Conservation (phyloP, 768 basidiomycete genomes). For the Lactarius pseudohatsudake region DNA sequence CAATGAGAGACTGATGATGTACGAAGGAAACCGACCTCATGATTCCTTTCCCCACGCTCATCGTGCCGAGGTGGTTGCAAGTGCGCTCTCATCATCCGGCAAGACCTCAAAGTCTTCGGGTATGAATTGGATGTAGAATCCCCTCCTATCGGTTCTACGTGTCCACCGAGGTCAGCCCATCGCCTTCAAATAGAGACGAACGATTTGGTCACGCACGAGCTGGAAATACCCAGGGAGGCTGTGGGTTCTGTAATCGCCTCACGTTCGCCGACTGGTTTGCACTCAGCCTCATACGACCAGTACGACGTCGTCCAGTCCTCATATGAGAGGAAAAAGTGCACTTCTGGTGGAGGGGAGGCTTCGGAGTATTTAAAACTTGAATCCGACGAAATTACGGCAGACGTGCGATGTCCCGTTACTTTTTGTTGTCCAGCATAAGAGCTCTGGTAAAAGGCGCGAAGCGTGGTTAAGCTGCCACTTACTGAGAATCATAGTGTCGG, state of each 20-base stretch:
- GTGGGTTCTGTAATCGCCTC: conserved; percentile 10
- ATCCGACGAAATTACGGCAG: conserved; percentile 10
- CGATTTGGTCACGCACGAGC: neutral
- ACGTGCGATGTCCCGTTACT: conserved; percentile 22
- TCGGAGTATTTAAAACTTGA: neutral
- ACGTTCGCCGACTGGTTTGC: conserved; percentile 1
- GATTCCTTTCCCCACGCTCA: neutral
- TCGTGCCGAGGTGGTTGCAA: neutral
- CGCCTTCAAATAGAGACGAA: neutral
- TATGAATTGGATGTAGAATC: conserved; percentile 22
- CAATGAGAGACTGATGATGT: neutral
- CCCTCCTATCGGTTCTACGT: conserved; percentile 14
- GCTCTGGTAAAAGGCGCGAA: neutral
- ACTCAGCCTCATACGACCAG: conserved; percentile 12
- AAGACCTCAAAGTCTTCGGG: conserved; percentile 15
- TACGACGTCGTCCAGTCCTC: conserved; percentile 17
- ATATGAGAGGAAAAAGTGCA: conserved; percentile 24
- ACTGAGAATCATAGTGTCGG: conserved; percentile 22
- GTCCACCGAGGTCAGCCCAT: neutral
- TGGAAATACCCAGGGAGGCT: conserved; percentile 3
- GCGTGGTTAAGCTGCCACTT: neutral
- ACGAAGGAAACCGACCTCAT: neutral
- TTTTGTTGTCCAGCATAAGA: neutral
- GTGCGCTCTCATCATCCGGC: conserved; percentile 3
- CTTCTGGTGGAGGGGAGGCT: conserved; percentile 10